Evolutionary conservation across 176 grass and related monocot genomes (phyloP).

Genomic region (Poa annua): DNA sequence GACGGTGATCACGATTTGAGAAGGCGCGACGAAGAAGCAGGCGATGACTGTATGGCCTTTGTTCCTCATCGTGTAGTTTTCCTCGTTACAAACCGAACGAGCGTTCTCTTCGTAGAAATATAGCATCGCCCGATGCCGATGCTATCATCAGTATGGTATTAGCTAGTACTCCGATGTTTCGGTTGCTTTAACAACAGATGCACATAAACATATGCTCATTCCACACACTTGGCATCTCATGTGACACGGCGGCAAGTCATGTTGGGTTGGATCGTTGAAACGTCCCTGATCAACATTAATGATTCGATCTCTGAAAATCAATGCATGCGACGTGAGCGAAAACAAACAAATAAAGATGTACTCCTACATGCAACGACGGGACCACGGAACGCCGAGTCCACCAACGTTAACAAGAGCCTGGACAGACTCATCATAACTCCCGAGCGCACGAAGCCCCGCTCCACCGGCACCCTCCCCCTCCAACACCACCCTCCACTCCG

Average conservation of each 20-base stretch:
- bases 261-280: not conserved
- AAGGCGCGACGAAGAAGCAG: no score
- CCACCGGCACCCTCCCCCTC: slow-evolving; percentile 13
- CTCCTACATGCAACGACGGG: not conserved
- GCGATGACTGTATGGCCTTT: no score
- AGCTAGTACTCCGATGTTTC: no score
- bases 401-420: slow-evolving; percentile 30
- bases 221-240: not conserved
- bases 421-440: not conserved
- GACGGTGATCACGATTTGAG: no score
- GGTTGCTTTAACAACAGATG: not conserved
- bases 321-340: not conserved
- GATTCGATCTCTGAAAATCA: not conserved
- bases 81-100: no score
- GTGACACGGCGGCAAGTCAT: no score
- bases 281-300: slow-evolving; percentile 7
- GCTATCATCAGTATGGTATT: no score
- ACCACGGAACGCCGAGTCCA: slow-evolving; percentile 40
- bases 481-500: not conserved
- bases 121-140: no score
- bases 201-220: not conserved
- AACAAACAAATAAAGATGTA: not conserved
- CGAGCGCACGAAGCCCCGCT: slow-evolving; percentile 37
- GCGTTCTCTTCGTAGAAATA: no score
- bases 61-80: no score